Evolutionary conservation across 2,329 filamentous ascomycete genomes (phyloP).

Genomic region (Arthrobotrys sinensis): DNA sequence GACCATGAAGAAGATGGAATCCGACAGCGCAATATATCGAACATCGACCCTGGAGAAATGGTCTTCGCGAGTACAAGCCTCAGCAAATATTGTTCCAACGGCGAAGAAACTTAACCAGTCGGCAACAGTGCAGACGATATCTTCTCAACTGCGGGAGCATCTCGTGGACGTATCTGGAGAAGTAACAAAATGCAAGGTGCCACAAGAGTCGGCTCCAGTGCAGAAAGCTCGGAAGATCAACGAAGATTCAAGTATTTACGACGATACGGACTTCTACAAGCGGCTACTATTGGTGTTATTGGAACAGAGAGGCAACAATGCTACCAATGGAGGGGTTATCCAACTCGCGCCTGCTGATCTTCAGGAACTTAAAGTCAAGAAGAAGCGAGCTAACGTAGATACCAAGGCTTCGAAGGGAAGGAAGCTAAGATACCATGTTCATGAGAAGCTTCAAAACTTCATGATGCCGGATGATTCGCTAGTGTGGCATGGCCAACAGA

Average conservation of each 20-base stretch:
- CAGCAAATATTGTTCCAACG: constrained; percentile 71
- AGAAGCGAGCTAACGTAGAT: constrained; percentile 86
- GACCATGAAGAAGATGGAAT: constrained; percentile 68
- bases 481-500: constrained; percentile 83
- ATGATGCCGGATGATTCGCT: constrained; percentile 92
- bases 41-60: constrained; percentile 87
- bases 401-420: constrained; percentile 95
- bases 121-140: constrained; percentile 74
- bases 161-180: constrained; percentile 79
- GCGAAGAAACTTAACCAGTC: constrained; percentile 75
- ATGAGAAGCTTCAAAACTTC: constrained; percentile 98
- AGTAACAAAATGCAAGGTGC: constrained; percentile 73
- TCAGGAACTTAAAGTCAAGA: constrained; percentile 71
- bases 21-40: constrained; percentile 76
- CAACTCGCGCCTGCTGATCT: constrained; percentile 74
- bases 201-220: constrained; percentile 57
- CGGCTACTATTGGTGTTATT: constrained; percentile 92
- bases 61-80: constrained; percentile 83
- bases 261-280: constrained; percentile 96
- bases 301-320: constrained; percentile 83
- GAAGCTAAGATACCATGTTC: constrained; percentile 93
- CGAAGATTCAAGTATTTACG: constrained; percentile 79
- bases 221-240: constrained; percentile 70
- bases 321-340: constrained; percentile 70
- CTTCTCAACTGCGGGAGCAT: constrained; percentile 79